Evolutionary conservation across 768 basidiomycete species (phyloP), one percentile per base, ranked within the genome.

Genomic region (Dioszegia hungarica): DNA sequence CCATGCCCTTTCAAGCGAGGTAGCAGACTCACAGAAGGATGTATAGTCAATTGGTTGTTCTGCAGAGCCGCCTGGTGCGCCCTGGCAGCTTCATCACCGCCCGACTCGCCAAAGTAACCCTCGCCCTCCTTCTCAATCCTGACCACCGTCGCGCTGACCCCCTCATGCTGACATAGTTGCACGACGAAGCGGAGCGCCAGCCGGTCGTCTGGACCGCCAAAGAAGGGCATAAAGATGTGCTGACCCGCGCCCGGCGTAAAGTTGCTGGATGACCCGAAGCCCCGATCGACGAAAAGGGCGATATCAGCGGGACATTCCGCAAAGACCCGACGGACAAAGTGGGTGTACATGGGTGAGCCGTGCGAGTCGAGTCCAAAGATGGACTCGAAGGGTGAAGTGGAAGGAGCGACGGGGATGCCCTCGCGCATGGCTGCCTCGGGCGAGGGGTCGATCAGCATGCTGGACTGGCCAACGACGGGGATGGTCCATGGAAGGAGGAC

Each of bases 151-250:
- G 89, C 95, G 4, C 76, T 82, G 0, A 89, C 81, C 62, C 86
- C 86, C 2, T 37, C 17, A 59, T 86, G 85, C 29, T 76, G 75
- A 54, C 91, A 88, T 27, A 95, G 78, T 73, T 97, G 93, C 31
- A 89, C 83, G 3, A 90, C 83, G 66, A 98, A 84, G 28, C 82
- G 78, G 25, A 98, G 78, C 0, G 90, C 89, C 20, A 90, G 80
- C 0, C 95, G 84, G 72, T 97, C 94, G 72, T 99, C 94, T 0
- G 90, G 85, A 0, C 94, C 94, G 34, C 94, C 94, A 72, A 90
- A 88, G 83, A 94, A 97, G 0, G 93, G 89, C 38, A 92, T 70
- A 73, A 93, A 84, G 27, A 97, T 68, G 61, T 89, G 88, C 58
- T 86, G 81, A 9, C 74, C 80, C 45, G 70, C 28, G 43, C 72